Percentiles rank a stretch among this genome's conserved stretches.
Evolutionary conservation across 768 basidiomycete species (phyloP).

Genomic region (Leccinum subtestaceum): DNA sequence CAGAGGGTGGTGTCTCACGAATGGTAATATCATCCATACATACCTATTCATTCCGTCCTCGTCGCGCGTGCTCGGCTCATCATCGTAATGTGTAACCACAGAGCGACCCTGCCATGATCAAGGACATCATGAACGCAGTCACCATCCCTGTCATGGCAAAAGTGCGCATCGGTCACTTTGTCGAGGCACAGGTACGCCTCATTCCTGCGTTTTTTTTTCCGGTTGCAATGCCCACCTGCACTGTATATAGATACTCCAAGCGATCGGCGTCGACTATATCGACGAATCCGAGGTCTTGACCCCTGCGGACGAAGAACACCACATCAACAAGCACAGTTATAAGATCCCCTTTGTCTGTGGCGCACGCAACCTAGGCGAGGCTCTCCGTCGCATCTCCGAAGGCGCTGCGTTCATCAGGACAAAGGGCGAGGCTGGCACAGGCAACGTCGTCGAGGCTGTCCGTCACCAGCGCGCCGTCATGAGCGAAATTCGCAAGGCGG

Average conservation of each 20-base stretch:
- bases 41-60: neutral
- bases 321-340: constrained; percentile 95
- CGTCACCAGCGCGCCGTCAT: constrained; percentile 84
- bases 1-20: constrained; percentile 88
- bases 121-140: constrained; percentile 90
- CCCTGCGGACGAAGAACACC: constrained; percentile 92
- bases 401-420: constrained; percentile 99
- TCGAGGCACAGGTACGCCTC: constrained; percentile 80
- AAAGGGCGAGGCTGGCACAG: constrained; percentile 90
- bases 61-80: neutral
- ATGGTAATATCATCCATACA: constrained; percentile 61
- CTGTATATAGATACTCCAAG: constrained; percentile 75
- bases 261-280: constrained; percentile 93
- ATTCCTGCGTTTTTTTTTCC: neutral
- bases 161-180: constrained; percentile 95
- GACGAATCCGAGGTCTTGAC: constrained; percentile 95
- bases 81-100: constrained; percentile 21
- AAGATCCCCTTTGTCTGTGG: constrained; percentile 97
- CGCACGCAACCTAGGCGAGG: constrained; percentile 92
- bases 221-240: neutral
- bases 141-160: constrained; percentile 98
- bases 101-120: constrained; percentile 97
- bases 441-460: constrained; percentile 92
- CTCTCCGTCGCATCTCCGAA: constrained; percentile 92
- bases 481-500: constrained; percentile 80